Evolutionary conservation across 345 rosid species (phyloP).

Genomic region (Citrus sp.): DNA sequence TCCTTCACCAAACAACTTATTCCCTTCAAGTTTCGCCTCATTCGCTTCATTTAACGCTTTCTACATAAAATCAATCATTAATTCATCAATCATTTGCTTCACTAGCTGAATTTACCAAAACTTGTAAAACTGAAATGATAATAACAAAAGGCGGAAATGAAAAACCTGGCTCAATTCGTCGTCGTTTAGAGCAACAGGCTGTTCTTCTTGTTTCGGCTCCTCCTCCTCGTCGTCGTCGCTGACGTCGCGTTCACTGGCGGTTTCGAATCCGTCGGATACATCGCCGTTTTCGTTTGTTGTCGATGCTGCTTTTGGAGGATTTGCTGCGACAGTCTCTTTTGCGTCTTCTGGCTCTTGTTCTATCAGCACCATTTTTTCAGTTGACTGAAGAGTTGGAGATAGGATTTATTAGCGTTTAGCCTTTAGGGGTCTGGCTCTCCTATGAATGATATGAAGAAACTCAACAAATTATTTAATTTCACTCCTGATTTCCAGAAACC

Average conservation of each 20-base stretch:
- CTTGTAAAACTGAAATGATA: neutral
- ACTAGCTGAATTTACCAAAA: neutral
- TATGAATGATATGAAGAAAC: neutral
- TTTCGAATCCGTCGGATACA: slow-evolving; percentile 82
- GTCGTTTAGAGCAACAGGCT: slow-evolving; percentile 17
- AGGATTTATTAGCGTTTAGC: neutral
- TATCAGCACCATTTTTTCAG: slow-evolving; percentile 50
- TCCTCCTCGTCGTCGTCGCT: slow-evolving; percentile 32
- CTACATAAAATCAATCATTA: slow-evolving; percentile 25
- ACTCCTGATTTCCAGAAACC: slow-evolving; percentile 4
- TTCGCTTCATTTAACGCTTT: slow-evolving; percentile 54
- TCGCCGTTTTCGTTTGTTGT: slow-evolving; percentile 29
- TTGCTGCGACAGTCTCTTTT: neutral
- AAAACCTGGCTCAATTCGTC: slow-evolving; percentile 40
- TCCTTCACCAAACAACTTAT: slow-evolving; percentile 58
- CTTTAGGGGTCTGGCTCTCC: neutral
- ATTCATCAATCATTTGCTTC: neutral
- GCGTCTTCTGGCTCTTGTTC: slow-evolving; percentile 19
- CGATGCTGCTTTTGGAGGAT: slow-evolving; percentile 16
- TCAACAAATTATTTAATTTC: neutral
- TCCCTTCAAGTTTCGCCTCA: slow-evolving; percentile 76
- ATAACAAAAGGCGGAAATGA: neutral
- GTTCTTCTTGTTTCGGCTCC: slow-evolving; percentile 1
- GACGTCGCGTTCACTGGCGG: slow-evolving; percentile 79
- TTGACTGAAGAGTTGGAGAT: neutral